Evolutionary conservation across 169 alveolate species (phyloP), one percentile per base, ranked within the genome.

Genomic region (Eimeria necatrix): DNA sequence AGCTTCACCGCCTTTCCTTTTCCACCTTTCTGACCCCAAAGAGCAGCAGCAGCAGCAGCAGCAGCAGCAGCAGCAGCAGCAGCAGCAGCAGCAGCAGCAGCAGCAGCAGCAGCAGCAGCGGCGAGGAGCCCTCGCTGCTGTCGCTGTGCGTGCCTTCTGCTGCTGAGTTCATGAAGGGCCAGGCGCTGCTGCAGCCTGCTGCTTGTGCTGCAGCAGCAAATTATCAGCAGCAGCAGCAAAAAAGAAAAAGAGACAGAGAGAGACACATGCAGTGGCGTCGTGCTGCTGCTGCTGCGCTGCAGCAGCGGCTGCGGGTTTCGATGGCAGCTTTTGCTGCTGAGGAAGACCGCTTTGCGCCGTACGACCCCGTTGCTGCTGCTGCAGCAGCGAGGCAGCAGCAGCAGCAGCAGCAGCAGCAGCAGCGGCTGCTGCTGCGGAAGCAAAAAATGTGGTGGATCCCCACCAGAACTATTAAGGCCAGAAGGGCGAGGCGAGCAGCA

Each of bases 361-460:
- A 9, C 14, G 64, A 56, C 14, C 64, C 64, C 20, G 64, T 9
- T 8, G 14, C 20, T 9, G 64, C 8, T 8, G 64, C 64, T 8
- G 20, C 8, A 14, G 64, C 8, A 14, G 14, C 8, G 14, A 56
- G 64, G 14, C 20, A 56, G 20, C 8, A 14, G 64, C 20, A 56
- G 14, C 8, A 56, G 64, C 64, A 56, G 14, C 64, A 14, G 20
- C 20, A 9, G 8, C 20, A 56, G 64, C 64, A 9, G 64, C 64
- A 56, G 64, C 8, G 64, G 14, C 64, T 9, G 64, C 8, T 9
- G 64, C 64, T 56, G 64, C 8, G 64, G 64, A 56, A 14, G 14
- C 64, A 56, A 24, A 9, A n/a, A 8, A 64, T 10, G 20, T 64
- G 76, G 76, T 64, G 76, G 76, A 64, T 64, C 76, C 76, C 76